Percentiles rank a stretch among this genome's conserved stretches.
phyloP scores from a whole-genome alignment of 176 grass and related monocot species.

The Triticum dicoccoides region DNA sequence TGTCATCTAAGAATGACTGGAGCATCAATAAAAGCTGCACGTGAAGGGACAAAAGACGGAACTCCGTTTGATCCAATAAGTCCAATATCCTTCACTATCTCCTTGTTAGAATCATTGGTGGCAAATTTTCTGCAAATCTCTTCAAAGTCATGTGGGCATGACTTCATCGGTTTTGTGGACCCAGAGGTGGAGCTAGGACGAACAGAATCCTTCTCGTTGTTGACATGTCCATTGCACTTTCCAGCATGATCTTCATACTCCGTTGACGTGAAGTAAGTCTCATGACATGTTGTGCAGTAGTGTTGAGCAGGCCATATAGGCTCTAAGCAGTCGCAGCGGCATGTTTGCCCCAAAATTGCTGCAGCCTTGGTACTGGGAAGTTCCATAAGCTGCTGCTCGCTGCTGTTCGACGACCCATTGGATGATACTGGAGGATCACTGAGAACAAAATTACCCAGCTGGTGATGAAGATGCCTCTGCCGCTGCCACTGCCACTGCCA shows the following conservation, averaged over 20 bases:
- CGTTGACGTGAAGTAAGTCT: conserved; percentile 41
- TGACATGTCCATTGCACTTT: conserved; percentile 47
- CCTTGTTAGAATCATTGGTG: no score
- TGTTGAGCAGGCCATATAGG: conserved; percentile 68
- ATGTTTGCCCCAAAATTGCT: conserved; percentile 60
- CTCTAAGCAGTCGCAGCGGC: conserved; percentile 85
- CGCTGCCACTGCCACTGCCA: conserved; percentile 37
- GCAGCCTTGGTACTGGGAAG: conserved; percentile 65
- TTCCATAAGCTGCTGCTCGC: conserved; percentile 25
- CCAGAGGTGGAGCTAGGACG: no score
- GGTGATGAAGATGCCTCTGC: conserved; percentile 37
- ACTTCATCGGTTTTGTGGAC: no score
- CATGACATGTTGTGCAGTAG: conserved; percentile 82
- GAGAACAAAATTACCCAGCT: conserved; percentile 26
- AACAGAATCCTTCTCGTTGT: conserved; percentile 49
- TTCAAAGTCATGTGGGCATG: no score
- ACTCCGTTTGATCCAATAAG: no score
- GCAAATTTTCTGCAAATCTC: no score
- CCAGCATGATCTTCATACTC: conserved; percentile 80
- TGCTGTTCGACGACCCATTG: conserved; percentile 7
- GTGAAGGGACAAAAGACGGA: no score
- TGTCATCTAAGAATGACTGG: no score
- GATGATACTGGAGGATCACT: conserved; percentile 29
- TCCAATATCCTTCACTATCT: no score
- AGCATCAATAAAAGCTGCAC: no score